Percentiles rank a stretch among this genome's conserved stretches.
phyloP scores from a whole-genome alignment of 2,329 filamentous ascomycete species.

The Aspergillus cejpii region DNA sequence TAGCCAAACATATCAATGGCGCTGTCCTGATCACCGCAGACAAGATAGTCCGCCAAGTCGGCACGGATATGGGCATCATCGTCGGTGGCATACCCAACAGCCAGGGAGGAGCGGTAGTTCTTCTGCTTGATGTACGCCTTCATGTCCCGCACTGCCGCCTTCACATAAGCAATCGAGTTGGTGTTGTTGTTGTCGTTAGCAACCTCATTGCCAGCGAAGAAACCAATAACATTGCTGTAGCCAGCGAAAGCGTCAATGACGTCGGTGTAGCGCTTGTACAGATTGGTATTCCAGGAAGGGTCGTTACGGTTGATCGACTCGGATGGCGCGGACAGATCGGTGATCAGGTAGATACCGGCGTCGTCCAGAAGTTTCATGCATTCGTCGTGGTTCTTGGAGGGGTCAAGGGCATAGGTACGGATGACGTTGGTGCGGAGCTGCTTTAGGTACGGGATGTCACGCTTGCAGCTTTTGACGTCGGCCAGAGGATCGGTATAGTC shows the following conservation, averaged over 20 bases:
- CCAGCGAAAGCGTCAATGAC: conserved; percentile 75
- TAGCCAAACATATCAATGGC: conserved; percentile 98
- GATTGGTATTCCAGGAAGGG: conserved; percentile 69
- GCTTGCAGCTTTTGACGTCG: conserved; percentile 63
- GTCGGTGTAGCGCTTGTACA: conserved; percentile 72
- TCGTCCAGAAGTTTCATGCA: conserved; percentile 81
- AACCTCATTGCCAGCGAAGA: conserved; percentile 98
- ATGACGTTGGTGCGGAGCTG: conserved; percentile 84
- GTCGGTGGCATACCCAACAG: conserved; percentile 93
- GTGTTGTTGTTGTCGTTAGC: conserved; percentile 87
- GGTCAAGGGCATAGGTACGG: conserved; percentile 89
- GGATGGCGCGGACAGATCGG: conserved; percentile 76
- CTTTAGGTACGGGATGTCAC: conserved; percentile 75
- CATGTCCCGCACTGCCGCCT: conserved; percentile 92
- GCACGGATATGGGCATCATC: conserved; percentile 78
- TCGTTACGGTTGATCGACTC: conserved; percentile 77
- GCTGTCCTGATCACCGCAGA: conserved; percentile 63
- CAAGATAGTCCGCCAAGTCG: conserved; percentile 85
- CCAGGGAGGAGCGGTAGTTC: conserved; percentile 63
- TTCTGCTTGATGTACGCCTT: conserved; percentile 86
- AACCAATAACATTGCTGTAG: conserved; percentile 89
- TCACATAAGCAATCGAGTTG: conserved; percentile 83
- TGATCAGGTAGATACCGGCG: conserved; percentile 90
- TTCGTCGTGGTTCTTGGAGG: conserved; percentile 64
- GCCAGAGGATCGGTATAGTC: conserved; percentile 76